Percentiles rank a stretch among this genome's conserved stretches.
These are phyloP conservation scores for Kitagawia praeruptora DNA, from an alignment of 129 eudicot genomes.

Conservation along the genomic window DNA sequence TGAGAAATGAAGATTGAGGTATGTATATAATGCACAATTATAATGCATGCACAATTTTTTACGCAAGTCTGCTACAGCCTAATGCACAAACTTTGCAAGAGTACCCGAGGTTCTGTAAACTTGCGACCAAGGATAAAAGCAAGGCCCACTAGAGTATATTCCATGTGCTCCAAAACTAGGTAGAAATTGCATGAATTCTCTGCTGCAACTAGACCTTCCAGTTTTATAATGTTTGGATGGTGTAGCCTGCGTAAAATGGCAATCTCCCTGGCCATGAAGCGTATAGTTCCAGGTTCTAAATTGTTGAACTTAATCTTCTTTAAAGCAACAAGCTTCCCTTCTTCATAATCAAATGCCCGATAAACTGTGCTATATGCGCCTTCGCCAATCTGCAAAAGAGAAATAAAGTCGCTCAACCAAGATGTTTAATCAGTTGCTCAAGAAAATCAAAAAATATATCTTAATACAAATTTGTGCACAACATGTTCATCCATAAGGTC, in stretches of 20 bases:
- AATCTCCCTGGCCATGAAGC: constrained; percentile 90
- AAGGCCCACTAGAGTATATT: constrained; percentile 87
- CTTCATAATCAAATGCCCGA: constrained; percentile 81
- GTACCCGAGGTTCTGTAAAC: constrained; percentile 87
- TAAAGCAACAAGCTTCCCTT: constrained; percentile 79
- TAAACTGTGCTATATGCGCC: constrained; percentile 90
- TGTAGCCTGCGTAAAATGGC: constrained; percentile 65
- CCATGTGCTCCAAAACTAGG: constrained; percentile 91
- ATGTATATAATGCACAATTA: not conserved
- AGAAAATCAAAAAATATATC: constrained; percentile 3
- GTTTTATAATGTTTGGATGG: constrained; percentile 80
- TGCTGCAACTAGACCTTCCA: constrained; percentile 86
- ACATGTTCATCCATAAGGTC: not conserved
- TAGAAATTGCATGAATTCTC: constrained; percentile 82
- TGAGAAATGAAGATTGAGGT: not conserved
- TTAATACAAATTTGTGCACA: not conserved
- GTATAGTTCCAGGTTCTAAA: constrained; percentile 81
- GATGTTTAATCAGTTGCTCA: not conserved
- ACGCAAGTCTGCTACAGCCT: not conserved
- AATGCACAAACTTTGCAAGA: not conserved
- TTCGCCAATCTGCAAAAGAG: constrained; percentile 70
- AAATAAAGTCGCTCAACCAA: constrained; percentile 2
- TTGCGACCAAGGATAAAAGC: constrained; percentile 67
- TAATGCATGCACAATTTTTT: not conserved
- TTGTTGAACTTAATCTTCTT: constrained; percentile 79